Conservation (phyloP, 352 stramenopile species). For the Phytophthora nicotianae region DNA sequence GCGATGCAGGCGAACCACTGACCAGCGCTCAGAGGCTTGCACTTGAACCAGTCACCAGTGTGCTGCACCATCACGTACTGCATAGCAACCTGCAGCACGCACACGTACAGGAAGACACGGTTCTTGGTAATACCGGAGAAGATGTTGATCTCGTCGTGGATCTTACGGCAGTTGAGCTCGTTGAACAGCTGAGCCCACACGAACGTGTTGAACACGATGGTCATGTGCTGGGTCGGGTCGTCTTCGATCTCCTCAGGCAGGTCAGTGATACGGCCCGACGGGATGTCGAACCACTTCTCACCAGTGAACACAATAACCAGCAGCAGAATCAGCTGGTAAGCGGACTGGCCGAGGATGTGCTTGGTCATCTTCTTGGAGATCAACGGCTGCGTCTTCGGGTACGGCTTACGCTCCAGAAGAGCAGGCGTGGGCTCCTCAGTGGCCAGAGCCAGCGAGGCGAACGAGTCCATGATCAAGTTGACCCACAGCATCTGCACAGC, state of each 20-base stretch:
- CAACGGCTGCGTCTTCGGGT: constrained; percentile 88
- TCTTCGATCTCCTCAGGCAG: constrained; percentile 50
- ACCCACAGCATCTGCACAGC: constrained; percentile 98
- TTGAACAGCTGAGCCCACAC: constrained; percentile 95
- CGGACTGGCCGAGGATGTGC: constrained; percentile 93
- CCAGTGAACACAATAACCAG: constrained; percentile 82
- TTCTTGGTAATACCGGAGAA: constrained; percentile 93
- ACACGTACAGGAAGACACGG: constrained; percentile 92
- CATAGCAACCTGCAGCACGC: constrained; percentile 86
- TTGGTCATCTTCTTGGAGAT: constrained; percentile 94
- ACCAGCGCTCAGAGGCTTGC: constrained; percentile 42
- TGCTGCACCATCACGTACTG: constrained; percentile 97
- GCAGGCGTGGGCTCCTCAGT: constrained; percentile 90
- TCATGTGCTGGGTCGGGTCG: constrained; percentile 91
- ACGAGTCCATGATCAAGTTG: constrained; percentile 98
- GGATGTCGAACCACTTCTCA: constrained; percentile 58
- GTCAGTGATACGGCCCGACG: constrained; percentile 44
- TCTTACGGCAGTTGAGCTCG: constrained; percentile 73
- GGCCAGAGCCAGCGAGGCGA: constrained; percentile 94
- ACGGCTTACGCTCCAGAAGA: constrained; percentile 92
- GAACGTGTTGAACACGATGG: constrained; percentile 97
- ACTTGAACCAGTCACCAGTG: constrained; percentile 79
- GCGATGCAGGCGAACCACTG: constrained; percentile 70
- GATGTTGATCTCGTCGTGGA: constrained; percentile 96
- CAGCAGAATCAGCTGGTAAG: constrained; percentile 91